Percentiles rank a stretch among this genome's conserved stretches.
These are phyloP conservation scores for Trichoderma endophyticum DNA, from an alignment of 2,329 filamentous ascomycete genomes.

Conservation along the genomic window DNA sequence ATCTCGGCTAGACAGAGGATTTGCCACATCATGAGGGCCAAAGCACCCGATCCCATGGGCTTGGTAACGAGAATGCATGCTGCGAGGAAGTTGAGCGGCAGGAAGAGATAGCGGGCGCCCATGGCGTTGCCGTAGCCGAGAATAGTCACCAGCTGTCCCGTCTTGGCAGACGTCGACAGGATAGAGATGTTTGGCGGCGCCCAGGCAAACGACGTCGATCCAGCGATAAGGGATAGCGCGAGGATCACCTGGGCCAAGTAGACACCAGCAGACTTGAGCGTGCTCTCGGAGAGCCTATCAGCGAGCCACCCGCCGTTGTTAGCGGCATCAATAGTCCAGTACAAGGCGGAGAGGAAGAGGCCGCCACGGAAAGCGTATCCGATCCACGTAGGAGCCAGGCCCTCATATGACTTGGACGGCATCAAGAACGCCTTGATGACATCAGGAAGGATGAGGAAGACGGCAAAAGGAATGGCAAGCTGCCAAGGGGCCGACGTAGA, in stretches of 20 bases:
- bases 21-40: slow-evolving; percentile 83
- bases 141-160: slow-evolving; percentile 63
- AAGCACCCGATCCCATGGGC: slow-evolving; percentile 85
- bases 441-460: slow-evolving; percentile 67
- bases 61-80: slow-evolving; percentile 81
- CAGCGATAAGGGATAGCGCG: slow-evolving; percentile 76
- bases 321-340: slow-evolving; percentile 87
- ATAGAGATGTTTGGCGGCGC: slow-evolving; percentile 81
- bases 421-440: slow-evolving; percentile 77
- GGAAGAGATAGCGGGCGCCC: slow-evolving; percentile 82
- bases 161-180: slow-evolving; percentile 45
- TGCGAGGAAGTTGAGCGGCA: slow-evolving; percentile 74
- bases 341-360: slow-evolving; percentile 71
- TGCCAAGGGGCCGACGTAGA: slow-evolving; percentile 94
- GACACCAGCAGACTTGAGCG: slow-evolving; percentile 70
- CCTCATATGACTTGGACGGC: slow-evolving; percentile 83
- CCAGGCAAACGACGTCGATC: slow-evolving; percentile 81
- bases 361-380: slow-evolving; percentile 73
- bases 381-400: slow-evolving; percentile 80
- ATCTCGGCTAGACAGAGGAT: slow-evolving; percentile 73
- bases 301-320: slow-evolving; percentile 81
- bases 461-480: slow-evolving; percentile 71
- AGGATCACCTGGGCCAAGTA: slow-evolving; percentile 78
- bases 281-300: slow-evolving; percentile 48
- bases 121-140: slow-evolving; percentile 92